Evolutionary conservation across 192 early-diverging fungal genomes (phyloP), one percentile per base, ranked within the genome.

Genomic region (Coemansia sp.): DNA sequence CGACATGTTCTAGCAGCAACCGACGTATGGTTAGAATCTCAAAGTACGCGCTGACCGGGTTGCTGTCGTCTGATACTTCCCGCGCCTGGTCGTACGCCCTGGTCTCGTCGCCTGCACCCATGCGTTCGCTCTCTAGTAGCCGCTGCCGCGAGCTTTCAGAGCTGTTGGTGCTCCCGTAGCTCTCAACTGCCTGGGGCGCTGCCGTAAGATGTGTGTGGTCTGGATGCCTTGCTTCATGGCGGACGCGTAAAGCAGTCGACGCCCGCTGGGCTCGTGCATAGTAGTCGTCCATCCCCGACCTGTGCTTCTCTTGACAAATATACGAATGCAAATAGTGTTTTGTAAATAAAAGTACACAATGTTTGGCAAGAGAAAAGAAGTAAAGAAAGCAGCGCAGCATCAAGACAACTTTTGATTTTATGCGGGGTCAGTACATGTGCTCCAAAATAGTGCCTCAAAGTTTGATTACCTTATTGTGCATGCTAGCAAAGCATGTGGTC

Each of bases 1-100:
- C 57, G 2, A 78, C 76, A 14, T 66, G 62, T 64, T 78, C 70
- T 18, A 73, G 38, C 29, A 78, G 70, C 19, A 78, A 58, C 13
- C 60, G 35, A n/a, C 71, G 67, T 13, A 78, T 61, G 0, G 60
- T 64, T 7, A 56, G 39, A 20, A 73, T 78, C 49, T 72, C 76
- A 38, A 61, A 69, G 35, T 66, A 78, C 39, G 71, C 76, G 43
- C 64, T 54, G 13, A 78, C 60, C 4, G 70, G 76, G 39, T 69
- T 69, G 23, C 52, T 59, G 64, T 78, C 76, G 58, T 78, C 56
- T 4, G 69, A 63, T 14, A 61, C 58, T 38, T 75, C 74, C 23
- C 53, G 27, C 3, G 63, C 32, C 27, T 41, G 27, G 38, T 29
- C 20, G 48, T 20, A 29, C 50, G 50, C 50, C 7, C 24, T 19